Conservation (phyloP, 805 yeast species). For the Hanseniaspora valbyensis region DNA sequence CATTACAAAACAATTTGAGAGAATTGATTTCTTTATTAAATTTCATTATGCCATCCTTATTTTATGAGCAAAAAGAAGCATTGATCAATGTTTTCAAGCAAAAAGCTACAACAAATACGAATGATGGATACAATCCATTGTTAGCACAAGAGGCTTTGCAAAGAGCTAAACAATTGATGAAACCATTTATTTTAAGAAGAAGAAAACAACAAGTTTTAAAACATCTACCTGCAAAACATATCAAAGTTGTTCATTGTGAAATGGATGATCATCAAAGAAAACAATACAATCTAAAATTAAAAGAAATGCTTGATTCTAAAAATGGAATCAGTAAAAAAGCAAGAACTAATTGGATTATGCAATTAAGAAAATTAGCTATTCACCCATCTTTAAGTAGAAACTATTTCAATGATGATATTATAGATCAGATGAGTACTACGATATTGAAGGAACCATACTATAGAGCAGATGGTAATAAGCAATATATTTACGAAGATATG, state of each 20-base stretch:
- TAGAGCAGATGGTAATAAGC: conserved; percentile 54
- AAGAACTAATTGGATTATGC: conserved; percentile 67
- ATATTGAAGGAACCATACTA: conserved; percentile 78
- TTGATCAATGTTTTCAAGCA: conserved; percentile 76
- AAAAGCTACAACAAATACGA: conserved; percentile 58
- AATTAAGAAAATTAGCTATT: conserved; percentile 78
- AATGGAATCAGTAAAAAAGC: conserved; percentile 19
- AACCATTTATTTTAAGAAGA: conserved; percentile 89
- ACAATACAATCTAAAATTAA: conserved; percentile 44
- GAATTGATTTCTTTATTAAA: conserved; percentile 85
- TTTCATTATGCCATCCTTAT: conserved; percentile 76
- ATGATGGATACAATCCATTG: conserved; percentile 58
- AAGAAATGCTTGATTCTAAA: conserved; percentile 28
- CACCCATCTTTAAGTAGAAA: conserved; percentile 81
- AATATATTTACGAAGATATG: conserved; percentile 87
- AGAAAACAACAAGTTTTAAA: conserved; percentile 83
- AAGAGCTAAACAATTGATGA: conserved; percentile 95
- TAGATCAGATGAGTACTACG: conserved; percentile 59
- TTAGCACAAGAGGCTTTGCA: conserved; percentile 82
- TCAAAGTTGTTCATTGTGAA: conserved; percentile 53
- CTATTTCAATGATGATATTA: conserved; percentile 42
- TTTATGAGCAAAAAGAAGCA: conserved; percentile 72
- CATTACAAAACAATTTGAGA: conserved; percentile 81
- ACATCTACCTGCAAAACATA: conserved; percentile 72
- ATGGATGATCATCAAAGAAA: conserved; percentile 42